phyloP scores from a whole-genome alignment of 2,329 filamentous ascomycete species.

The Ophiostoma australiae region DNA sequence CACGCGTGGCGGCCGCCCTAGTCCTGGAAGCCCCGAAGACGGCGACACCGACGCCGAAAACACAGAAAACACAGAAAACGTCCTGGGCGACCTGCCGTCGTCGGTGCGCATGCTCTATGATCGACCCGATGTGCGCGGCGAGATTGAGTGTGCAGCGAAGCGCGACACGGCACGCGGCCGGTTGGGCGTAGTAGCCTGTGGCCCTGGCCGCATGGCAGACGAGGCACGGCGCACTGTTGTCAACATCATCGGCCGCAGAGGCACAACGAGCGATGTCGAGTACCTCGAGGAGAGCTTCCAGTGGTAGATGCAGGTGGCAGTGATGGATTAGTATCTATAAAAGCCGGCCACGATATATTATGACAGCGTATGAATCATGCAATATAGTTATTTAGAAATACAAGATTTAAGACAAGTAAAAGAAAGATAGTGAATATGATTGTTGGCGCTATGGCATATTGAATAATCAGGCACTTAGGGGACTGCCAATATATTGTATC shows the following conservation, averaged over 20 bases:
- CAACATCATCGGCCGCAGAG: slow-evolving; percentile 14
- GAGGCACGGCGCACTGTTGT: slow-evolving; percentile 24
- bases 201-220: slow-evolving; percentile 27
- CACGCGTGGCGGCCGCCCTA: slow-evolving; percentile 11
- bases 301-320: slow-evolving; percentile 23
- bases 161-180: slow-evolving; percentile 25
- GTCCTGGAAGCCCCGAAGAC: background rate
- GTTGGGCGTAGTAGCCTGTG: slow-evolving; percentile 28
- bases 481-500: too few relatives aligned
- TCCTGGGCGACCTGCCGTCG: slow-evolving; percentile 20
- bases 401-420: background rate
- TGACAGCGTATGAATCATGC: background rate
- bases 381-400: background rate
- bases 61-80: background rate
- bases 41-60: background rate
- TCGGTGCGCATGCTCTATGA: slow-evolving; percentile 27
- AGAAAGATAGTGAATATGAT: background rate
- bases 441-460: too few relatives aligned
- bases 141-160: slow-evolving; percentile 32
- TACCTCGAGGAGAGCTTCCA: slow-evolving; percentile 29
- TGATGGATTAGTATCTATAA: background rate
- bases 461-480: background rate
- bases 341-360: background rate
- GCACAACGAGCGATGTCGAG: slow-evolving; percentile 20
- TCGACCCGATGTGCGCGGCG: slow-evolving; percentile 28